Evolutionary conservation across 768 basidiomycete genomes (phyloP).

Genomic region (Mrakia hoshinonis): DNA sequence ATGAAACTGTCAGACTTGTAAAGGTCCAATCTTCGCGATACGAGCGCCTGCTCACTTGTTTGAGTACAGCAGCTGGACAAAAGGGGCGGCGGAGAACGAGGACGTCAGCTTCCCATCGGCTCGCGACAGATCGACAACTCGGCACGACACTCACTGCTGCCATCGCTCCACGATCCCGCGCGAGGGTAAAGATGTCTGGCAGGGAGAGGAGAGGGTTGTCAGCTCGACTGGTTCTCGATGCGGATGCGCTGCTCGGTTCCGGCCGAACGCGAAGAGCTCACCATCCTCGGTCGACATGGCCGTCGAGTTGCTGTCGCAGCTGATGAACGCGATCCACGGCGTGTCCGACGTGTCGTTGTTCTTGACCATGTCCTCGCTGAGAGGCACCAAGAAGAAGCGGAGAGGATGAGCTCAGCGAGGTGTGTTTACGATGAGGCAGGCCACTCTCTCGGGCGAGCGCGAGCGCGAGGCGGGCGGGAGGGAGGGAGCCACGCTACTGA

Average conservation of each 20-base stretch:
- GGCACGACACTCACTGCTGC: constrained; percentile 53
- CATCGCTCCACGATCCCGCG: constrained; percentile 65
- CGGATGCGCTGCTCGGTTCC: background rate
- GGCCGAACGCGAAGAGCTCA: background rate
- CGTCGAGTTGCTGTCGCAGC: constrained; percentile 34
- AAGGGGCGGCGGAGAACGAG: background rate
- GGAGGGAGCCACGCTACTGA: constrained; percentile 44
- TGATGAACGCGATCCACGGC: constrained; percentile 84
- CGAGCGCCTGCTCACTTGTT: constrained; percentile 20
- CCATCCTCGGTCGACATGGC: constrained; percentile 42
- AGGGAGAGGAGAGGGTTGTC: background rate
- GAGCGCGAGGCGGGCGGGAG: background rate
- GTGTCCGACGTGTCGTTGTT: constrained; percentile 51
- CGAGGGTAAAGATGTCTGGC: constrained; percentile 66
- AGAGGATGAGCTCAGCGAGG: too few species aligned
- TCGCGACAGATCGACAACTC: background rate
- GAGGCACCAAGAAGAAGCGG: background rate
- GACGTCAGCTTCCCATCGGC: background rate
- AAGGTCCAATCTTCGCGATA: too few species aligned
- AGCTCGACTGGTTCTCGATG: background rate
- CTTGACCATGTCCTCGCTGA: constrained; percentile 33
- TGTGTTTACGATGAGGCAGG: too few species aligned
- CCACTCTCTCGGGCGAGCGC: background rate
- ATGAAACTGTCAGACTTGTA: constrained; percentile 27
- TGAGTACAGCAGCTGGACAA: constrained; percentile 75